Percentiles rank a stretch among this genome's conserved stretches.
Evolutionary conservation across 306 rosid genomes (phyloP).

Genomic region (Mimosa pudica): DNA sequence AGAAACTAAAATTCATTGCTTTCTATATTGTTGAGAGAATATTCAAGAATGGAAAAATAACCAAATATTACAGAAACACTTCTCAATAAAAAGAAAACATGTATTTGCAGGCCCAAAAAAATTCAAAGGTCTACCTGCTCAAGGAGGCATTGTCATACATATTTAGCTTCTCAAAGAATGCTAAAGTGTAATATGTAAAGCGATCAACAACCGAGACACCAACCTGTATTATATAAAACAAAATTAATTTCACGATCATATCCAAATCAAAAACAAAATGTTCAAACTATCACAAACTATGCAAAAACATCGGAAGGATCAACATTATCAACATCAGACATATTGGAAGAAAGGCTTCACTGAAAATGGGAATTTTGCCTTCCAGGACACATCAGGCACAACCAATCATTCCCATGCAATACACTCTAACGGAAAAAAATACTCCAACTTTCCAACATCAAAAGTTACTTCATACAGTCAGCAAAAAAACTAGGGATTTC

Average conservation of each 20-base stretch:
- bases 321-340: not conserved
- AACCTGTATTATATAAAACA: slow-evolving; percentile 53
- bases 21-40: slow-evolving; percentile 12
- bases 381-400: not conserved
- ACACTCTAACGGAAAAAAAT: not conserved
- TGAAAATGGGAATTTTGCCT: not conserved
- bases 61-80: not conserved
- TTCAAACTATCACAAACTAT: slow-evolving; percentile 26
- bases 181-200: slow-evolving; percentile 88
- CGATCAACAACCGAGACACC: slow-evolving; percentile 99
- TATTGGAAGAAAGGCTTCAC: not conserved
- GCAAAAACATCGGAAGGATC: not conserved
- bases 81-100: not conserved
- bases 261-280: slow-evolving; percentile 6
- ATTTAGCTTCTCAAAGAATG: slow-evolving; percentile 89
- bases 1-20: not conserved
- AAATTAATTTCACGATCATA: slow-evolving; percentile 25
- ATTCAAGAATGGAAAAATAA: slow-evolving; percentile 14
- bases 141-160: slow-evolving; percentile 93
- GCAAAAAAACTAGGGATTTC: not conserved
- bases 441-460: slow-evolving; percentile 4
- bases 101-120: not conserved
- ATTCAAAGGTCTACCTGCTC: slow-evolving; percentile 58
- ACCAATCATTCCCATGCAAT: slow-evolving; percentile 7
- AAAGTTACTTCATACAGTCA: not conserved